These are phyloP conservation scores for Erysimum pusillum DNA, from an alignment of 441 rosid species.

Conservation along the genomic window DNA sequence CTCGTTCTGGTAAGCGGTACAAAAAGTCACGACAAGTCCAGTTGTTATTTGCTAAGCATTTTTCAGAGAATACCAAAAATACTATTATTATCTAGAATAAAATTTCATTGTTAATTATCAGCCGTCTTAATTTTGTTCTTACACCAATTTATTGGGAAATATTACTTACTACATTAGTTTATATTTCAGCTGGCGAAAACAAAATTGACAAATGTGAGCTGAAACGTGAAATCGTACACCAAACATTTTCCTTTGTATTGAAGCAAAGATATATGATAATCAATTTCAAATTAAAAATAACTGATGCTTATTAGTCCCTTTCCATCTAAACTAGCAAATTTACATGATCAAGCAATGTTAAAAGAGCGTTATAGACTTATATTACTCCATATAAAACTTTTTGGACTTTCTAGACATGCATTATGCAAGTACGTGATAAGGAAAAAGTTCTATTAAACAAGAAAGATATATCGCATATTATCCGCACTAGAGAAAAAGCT, in stretches of 20 bases:
- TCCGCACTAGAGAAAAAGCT: neutral
- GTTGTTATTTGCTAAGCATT: slow-evolving; percentile 26
- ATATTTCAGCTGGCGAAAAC: neutral
- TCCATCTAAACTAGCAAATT: neutral
- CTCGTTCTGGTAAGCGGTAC: slow-evolving; percentile 11
- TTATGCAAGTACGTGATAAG: neutral
- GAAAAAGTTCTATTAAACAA: neutral
- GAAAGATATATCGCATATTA: slow-evolving; percentile 3
- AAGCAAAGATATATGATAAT: slow-evolving; percentile 35
- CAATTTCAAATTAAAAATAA: neutral
- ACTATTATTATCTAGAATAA: neutral
- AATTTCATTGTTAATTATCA: neutral
- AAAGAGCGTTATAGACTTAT: neutral
- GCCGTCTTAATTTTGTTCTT: neutral
- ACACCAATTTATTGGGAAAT: neutral
- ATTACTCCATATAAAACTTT: neutral
- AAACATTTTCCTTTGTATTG: slow-evolving; percentile 37
- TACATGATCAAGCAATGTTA: slow-evolving; percentile 10
- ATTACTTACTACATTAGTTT: too few species aligned
- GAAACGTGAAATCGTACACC: slow-evolving; percentile 37
- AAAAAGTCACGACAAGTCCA: slow-evolving; percentile 24
- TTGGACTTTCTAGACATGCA: neutral
- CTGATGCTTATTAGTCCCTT: too few species aligned
- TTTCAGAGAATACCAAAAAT: neutral
- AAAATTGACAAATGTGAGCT: neutral